Conservation (phyloP, 148 eudicot genomes). For the Oxyria digyna region DNA sequence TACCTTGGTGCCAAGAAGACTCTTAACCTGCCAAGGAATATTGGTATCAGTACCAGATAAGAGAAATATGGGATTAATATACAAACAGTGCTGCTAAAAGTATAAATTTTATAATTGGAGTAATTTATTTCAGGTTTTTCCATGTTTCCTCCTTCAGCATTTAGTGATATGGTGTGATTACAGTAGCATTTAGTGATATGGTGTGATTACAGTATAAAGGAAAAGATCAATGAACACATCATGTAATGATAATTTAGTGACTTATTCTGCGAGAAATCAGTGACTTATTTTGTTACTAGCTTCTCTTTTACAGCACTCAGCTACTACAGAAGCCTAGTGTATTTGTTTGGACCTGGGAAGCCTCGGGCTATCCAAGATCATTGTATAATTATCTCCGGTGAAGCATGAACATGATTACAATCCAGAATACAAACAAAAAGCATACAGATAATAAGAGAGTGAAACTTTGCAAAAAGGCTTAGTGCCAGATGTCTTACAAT, state of each 20-base stretch:
- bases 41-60: constrained; percentile 1
- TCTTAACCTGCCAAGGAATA: constrained; percentile 41
- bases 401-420: not conserved
- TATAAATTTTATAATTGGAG: not conserved
- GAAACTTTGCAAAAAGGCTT: not conserved
- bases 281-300: not conserved
- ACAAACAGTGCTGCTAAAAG: no score
- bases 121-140: not conserved
- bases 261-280: not conserved
- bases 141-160: not conserved
- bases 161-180: not conserved
- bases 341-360: not conserved
- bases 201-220: not conserved
- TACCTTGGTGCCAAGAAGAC: constrained; percentile 80
- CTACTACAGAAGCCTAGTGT: not conserved
- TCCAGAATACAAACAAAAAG: not conserved
- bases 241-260: not conserved
- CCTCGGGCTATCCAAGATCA: not conserved
- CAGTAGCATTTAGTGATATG: not conserved
- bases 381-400: not conserved
- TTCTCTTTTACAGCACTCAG: not conserved
- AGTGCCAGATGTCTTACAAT: constrained; percentile 42
- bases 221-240: not conserved
- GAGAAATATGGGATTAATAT: not conserved
- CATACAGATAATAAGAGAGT: not conserved